Conservation (phyloP, 495 filamentous ascomycete species). For the Aspergillus taichungensis region DNA sequence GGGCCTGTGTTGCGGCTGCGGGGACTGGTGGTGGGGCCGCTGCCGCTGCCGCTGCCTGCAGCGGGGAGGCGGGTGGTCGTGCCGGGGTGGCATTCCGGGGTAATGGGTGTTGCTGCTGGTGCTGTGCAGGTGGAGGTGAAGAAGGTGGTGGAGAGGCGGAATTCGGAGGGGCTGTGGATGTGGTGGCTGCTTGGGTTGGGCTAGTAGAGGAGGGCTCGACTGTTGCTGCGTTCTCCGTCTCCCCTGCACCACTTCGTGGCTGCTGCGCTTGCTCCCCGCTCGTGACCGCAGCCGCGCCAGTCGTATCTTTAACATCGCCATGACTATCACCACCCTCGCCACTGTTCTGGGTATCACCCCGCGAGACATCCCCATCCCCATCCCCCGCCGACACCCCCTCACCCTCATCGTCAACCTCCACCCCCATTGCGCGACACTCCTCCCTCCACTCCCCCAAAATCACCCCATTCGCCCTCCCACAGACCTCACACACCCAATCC, state of each 20-base stretch:
- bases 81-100: not conserved
- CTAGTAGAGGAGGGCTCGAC: not conserved
- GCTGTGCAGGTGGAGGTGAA: not conserved
- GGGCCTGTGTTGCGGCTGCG: constrained; percentile 1
- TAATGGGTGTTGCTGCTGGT: not conserved
- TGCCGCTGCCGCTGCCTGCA: constrained; percentile 7
- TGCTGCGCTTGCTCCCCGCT: too few species aligned
- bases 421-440: constrained; percentile 42
- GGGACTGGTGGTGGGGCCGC: not conserved
- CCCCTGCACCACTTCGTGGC: too few species aligned
- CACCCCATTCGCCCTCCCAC: constrained; percentile 60
- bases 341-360: constrained; percentile 33
- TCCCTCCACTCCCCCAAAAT: constrained; percentile 60
- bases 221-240: not conserved
- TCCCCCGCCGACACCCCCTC: constrained; percentile 38
- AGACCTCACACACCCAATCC: constrained; percentile 56
- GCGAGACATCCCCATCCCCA: constrained; percentile 21
- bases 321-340: constrained; percentile 12
- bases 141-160: not conserved
- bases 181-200: not conserved
- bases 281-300: not conserved
- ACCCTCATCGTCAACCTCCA: constrained; percentile 30
- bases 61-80: not conserved
- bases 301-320: not conserved
- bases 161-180: not conserved